Evolutionary conservation across 73 alveolate species (phyloP).

Genomic region (Tetrahymena malaccensis): DNA sequence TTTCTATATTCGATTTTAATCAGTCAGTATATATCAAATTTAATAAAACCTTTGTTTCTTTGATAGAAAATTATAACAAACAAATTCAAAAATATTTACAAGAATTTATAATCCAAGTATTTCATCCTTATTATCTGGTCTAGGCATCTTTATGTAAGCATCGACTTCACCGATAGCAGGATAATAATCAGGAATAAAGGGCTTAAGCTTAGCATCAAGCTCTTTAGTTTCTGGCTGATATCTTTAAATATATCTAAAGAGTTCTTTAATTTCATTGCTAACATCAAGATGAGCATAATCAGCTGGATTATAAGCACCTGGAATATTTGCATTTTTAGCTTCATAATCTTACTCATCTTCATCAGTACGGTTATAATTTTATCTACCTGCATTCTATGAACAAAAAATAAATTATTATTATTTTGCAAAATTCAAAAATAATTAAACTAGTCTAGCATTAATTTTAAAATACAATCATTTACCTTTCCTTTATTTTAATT

Average conservation of each 20-base stretch:
- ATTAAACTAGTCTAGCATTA: background rate
- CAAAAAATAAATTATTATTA: background rate
- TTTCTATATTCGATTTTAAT: background rate
- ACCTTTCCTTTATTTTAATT: background rate
- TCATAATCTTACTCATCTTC: conserved; percentile 15
- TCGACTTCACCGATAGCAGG: conserved; percentile 97
- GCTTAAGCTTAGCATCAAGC: conserved; percentile 87
- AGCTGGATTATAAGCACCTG: conserved; percentile 79
- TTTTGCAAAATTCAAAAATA: no score
- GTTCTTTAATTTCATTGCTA: conserved; percentile 62
- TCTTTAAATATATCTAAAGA: conserved; percentile 62
- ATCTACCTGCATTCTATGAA: conserved; percentile 14
- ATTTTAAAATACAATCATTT: background rate
- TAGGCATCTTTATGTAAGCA: conserved; percentile 88
- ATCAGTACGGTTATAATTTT: conserved; percentile 4
- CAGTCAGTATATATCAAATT: background rate
- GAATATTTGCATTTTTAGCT: conserved; percentile 22
- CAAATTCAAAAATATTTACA: background rate
- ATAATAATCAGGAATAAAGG: conserved; percentile 89
- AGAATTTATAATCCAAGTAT: conserved; percentile 70
- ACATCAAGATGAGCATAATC: conserved; percentile 77
- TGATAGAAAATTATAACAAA: background rate
- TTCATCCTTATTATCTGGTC: conserved; percentile 87
- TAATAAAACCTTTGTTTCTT: background rate
- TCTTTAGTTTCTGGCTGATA: conserved; percentile 85